Evolutionary conservation across 768 basidiomycete species (phyloP).

Genomic region (Mrakia gelida): DNA sequence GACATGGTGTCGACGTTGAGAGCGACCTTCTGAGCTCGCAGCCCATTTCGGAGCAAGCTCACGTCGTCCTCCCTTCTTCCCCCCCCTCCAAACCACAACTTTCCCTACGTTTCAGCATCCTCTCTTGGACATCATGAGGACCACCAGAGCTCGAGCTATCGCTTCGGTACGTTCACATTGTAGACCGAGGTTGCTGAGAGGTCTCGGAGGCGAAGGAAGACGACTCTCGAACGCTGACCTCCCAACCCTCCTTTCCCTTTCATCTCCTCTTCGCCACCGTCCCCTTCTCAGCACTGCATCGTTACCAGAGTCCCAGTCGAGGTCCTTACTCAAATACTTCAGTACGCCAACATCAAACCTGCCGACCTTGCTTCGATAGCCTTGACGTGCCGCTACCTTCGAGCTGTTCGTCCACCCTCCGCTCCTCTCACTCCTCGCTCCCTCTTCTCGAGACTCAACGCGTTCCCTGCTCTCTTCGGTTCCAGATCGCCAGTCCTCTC

Average conservation of each 20-base stretch:
- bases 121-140: too few species aligned
- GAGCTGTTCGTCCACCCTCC: neutral
- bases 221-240: neutral
- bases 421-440: neutral
- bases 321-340: neutral
- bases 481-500: conserved; percentile 2
- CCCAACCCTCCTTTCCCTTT: neutral
- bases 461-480: neutral
- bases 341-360: neutral
- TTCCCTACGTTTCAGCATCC: too few species aligned
- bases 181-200: too few species aligned
- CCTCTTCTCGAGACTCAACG: neutral
- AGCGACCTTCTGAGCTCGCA: neutral
- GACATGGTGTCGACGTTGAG: conserved; percentile 12
- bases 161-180: too few species aligned
- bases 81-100: too few species aligned
- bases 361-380: neutral
- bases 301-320: neutral
- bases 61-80: neutral
- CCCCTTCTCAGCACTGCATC: neutral
- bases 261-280: neutral
- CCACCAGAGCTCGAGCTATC: too few species aligned
- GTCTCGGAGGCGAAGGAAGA: too few species aligned
- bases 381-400: neutral
- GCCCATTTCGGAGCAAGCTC: neutral